A percentile compares a stretch with the other conserved stretches of the same genome.
Conservation (phyloP, 352 stramenopile species). For the Phytophthora cryptogea region DNA sequence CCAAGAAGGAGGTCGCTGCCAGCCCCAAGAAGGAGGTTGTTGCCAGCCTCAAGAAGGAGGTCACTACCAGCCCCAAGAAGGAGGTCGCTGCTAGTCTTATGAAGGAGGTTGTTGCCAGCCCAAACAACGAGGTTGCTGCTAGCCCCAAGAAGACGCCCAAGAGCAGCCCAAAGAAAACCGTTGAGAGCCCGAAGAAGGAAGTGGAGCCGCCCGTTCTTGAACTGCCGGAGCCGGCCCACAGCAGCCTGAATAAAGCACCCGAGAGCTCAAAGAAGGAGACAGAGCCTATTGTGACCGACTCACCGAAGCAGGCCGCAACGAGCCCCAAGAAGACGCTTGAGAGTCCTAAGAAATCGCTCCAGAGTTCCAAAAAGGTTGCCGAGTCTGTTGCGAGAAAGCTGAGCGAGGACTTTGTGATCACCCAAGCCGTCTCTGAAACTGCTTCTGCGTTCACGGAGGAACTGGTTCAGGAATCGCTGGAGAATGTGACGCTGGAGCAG, state of each 20-base stretch:
- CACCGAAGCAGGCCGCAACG: slow-evolving; percentile 12
- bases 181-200: slow-evolving; percentile 30
- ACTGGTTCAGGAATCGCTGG: slow-evolving; percentile 50
- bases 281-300: slow-evolving; percentile 9
- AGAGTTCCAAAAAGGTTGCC: slow-evolving; percentile 2
- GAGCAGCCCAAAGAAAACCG: slow-evolving; percentile 16
- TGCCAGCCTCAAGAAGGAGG: slow-evolving; percentile 4
- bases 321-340: slow-evolving; percentile 15
- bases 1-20: slow-evolving; percentile 15
- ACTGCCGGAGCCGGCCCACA: slow-evolving; percentile 8
- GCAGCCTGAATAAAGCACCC: slow-evolving; percentile 8
- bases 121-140: slow-evolving; percentile 4
- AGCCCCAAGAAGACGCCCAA: slow-evolving; percentile 15
- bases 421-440: slow-evolving; percentile 40
- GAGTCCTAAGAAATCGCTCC: slow-evolving; percentile 2
- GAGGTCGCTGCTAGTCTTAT: slow-evolving; percentile 7
- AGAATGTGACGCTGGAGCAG: slow-evolving; percentile 50
- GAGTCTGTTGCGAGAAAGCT: slow-evolving; percentile 23
- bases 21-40: slow-evolving; percentile 4
- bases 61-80: slow-evolving; percentile 3
- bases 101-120: neutral
- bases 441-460: slow-evolving; percentile 48
- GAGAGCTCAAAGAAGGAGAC: slow-evolving; percentile 29
- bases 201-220: slow-evolving; percentile 18
- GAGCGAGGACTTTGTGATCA: slow-evolving; percentile 36